Evolutionary conservation across 495 filamentous ascomycete species (phyloP).

Genomic region (Tuber melanosporum): DNA sequence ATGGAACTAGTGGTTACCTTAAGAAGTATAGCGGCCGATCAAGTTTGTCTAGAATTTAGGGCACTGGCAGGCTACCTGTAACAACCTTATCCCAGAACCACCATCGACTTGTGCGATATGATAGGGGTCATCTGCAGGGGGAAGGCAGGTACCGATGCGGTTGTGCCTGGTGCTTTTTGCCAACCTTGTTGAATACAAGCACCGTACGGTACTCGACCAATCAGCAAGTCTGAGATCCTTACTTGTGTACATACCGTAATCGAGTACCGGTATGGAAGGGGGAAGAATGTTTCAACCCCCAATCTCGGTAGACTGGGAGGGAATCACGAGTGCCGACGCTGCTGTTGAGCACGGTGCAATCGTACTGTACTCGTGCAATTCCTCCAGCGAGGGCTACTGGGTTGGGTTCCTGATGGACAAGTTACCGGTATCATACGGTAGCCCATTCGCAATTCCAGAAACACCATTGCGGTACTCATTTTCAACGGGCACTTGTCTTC

Average conservation of each 20-base stretch:
- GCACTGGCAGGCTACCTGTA: background rate
- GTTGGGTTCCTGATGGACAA: background rate
- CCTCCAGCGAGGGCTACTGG: background rate
- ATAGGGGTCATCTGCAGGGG: background rate
- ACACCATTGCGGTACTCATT: background rate
- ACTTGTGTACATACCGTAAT: background rate
- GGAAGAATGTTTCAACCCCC: background rate
- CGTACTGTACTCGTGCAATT: background rate
- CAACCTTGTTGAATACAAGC: background rate
- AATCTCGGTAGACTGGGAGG: background rate
- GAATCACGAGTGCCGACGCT: background rate
- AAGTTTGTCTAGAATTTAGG: too few species aligned
- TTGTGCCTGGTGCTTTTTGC: background rate
- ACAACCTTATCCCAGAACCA: background rate
- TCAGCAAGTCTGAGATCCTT: background rate
- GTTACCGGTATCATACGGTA: background rate
- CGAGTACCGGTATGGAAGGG: background rate
- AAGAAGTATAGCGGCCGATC: too few species aligned
- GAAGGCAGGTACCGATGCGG: background rate
- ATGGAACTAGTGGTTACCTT: too few species aligned
- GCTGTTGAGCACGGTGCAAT: background rate
- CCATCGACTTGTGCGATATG: background rate
- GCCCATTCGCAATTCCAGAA: background rate
- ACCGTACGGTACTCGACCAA: background rate
- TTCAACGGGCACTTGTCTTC: background rate